These are phyloP conservation scores for Lichtheimia hyalospora DNA, from an alignment of 371 early-diverging fungal species.

Conservation along the genomic window DNA sequence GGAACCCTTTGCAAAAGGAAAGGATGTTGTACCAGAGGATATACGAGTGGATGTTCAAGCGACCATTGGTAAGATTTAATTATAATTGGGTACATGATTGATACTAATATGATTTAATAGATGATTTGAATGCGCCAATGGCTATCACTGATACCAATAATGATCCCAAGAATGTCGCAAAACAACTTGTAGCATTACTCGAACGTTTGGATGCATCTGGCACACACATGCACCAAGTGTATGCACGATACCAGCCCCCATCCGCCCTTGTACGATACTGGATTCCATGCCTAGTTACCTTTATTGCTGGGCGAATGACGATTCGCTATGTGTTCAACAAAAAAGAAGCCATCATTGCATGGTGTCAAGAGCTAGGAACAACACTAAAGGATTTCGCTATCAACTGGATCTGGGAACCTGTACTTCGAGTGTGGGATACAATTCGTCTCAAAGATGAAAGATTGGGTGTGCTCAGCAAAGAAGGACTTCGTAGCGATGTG, in stretches of 20 bases:
- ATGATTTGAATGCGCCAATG: background rate
- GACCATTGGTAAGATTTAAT: background rate
- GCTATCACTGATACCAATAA: background rate
- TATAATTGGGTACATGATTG: background rate
- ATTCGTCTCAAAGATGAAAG: slow-evolving; percentile 79
- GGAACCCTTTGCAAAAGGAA: slow-evolving; percentile 1
- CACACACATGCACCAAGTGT: slow-evolving; percentile 14
- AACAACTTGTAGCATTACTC: slow-evolving; percentile 3
- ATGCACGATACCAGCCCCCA: slow-evolving; percentile 43
- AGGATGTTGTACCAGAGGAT: slow-evolving; percentile 3
- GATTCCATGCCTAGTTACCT: slow-evolving; percentile 51
- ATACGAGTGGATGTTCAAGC: background rate
- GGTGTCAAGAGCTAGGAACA: slow-evolving; percentile 43
- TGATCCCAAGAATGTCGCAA: background rate
- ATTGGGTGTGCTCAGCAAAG: slow-evolving; percentile 74
- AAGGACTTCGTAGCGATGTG: slow-evolving; percentile 78
- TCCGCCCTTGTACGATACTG: slow-evolving; percentile 56
- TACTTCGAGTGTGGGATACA: slow-evolving; percentile 77
- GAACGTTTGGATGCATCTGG: slow-evolving; percentile 16
- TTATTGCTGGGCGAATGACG: slow-evolving; percentile 37
- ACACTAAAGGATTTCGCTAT: slow-evolving; percentile 59
- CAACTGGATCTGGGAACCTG: slow-evolving; percentile 84
- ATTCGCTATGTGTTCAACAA: slow-evolving; percentile 42
- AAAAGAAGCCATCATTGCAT: slow-evolving; percentile 50
- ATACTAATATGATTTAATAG: background rate